Percentiles rank a stretch among this genome's conserved stretches.
phyloP scores from a whole-genome alignment of 2,329 filamentous ascomycete genomes.

The Claviceps fusiformis region DNA sequence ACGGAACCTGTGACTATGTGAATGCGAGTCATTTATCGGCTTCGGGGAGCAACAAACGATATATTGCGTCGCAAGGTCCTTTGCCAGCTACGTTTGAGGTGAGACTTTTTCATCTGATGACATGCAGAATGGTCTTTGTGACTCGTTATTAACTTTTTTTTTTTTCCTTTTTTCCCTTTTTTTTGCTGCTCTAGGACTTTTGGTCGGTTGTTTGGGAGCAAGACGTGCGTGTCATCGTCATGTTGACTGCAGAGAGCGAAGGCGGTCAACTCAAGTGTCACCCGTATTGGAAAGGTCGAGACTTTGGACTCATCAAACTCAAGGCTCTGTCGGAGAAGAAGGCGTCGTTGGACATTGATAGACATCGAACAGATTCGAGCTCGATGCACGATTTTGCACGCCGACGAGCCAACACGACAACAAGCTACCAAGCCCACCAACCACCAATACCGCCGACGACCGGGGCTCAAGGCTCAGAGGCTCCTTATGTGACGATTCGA shows the following conservation, averaged over 20 bases:
- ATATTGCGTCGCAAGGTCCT: conserved; percentile 91
- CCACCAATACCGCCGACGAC: conserved; percentile 17
- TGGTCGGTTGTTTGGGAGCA: conserved; percentile 98
- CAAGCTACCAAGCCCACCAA: conserved; percentile 26
- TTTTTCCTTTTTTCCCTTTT: not conserved
- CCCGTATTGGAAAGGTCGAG: conserved; percentile 72
- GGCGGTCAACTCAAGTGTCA: conserved; percentile 91
- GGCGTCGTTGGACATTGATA: conserved; percentile 60
- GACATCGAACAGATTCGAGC: conserved; percentile 29
- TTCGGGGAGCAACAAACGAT: conserved; percentile 71
- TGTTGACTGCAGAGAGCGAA: conserved; percentile 89
- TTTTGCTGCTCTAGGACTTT: conserved; percentile 54
- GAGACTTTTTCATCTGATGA: no score
- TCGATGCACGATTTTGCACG: conserved; percentile 27
- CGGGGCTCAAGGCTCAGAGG: conserved; percentile 30
- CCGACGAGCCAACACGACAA: conserved; percentile 41
- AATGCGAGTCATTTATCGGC: conserved; percentile 83
- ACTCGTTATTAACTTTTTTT: no score
- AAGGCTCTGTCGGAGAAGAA: conserved; percentile 70
- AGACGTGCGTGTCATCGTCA: conserved; percentile 86
- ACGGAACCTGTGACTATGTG: conserved; percentile 77
- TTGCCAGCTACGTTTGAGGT: conserved; percentile 85
- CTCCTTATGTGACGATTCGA: conserved; percentile 67
- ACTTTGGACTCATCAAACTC: conserved; percentile 66
- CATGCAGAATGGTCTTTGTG: no score